Evolutionary conservation across 148 eudicot species (phyloP).

Genomic region (Simmondsia chinensis): DNA sequence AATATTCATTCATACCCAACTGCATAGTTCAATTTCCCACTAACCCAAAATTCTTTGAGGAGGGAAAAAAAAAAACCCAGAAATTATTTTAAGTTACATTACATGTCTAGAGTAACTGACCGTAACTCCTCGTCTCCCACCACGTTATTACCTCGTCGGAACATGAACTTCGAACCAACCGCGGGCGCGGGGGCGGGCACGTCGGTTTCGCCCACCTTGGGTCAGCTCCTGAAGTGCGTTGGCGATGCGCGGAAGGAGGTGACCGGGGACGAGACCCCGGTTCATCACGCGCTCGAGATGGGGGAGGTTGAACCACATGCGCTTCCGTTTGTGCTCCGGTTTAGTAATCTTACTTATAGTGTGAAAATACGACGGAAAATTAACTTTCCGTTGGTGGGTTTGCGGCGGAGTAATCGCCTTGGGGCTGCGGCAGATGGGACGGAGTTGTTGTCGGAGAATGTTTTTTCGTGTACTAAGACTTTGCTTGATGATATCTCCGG

Average conservation of each 20-base stretch:
- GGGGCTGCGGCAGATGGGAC: too few species aligned
- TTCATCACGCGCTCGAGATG: constrained; percentile 43
- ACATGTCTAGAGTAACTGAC: constrained; percentile 15
- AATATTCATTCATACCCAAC: too few species aligned
- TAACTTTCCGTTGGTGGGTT: constrained; percentile 3
- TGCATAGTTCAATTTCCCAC: too few species aligned
- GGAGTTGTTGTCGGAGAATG: too few species aligned
- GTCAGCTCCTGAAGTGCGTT: constrained; percentile 55
- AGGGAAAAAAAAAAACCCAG: too few species aligned
- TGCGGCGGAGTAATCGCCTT: too few species aligned
- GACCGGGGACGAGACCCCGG: constrained; percentile 67
- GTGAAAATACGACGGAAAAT: constrained; percentile 28
- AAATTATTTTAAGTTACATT: neutral
- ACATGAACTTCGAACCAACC: constrained; percentile 16
- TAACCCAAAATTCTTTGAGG: too few species aligned
- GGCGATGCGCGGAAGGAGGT: constrained; percentile 55
- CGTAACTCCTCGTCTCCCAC: constrained; percentile 17
- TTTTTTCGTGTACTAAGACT: constrained; percentile 32
- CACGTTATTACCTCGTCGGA: constrained; percentile 6
- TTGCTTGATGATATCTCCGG: constrained; percentile 72
- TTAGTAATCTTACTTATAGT: constrained; percentile 25
- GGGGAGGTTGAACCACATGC: constrained; percentile 32
- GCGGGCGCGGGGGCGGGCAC: neutral
- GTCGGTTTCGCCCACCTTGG: constrained; percentile 56
- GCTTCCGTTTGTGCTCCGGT: constrained; percentile 36